Evolutionary conservation across 495 filamentous ascomycete genomes (phyloP).

Genomic region (Cercophora scortea): DNA sequence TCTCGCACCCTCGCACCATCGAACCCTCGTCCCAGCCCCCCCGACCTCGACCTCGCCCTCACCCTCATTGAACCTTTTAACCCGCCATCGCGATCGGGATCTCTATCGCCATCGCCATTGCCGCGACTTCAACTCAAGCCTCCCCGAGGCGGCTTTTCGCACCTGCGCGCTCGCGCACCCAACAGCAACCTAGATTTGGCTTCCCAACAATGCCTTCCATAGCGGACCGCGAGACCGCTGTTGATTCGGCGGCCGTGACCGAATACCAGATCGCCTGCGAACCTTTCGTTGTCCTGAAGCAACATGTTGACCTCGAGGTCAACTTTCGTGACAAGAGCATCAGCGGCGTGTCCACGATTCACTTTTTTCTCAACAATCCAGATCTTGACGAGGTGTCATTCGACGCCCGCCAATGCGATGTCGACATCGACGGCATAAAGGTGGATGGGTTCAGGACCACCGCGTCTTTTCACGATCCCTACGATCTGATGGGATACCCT

Average conservation of each 20-base stretch:
- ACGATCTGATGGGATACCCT: slow-evolving; percentile 58
- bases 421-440: slow-evolving; percentile 52
- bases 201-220: not conserved
- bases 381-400: slow-evolving; percentile 64
- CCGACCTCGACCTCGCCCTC: no score
- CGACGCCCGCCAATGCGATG: slow-evolving; percentile 79
- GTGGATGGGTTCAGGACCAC: slow-evolving; percentile 61
- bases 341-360: slow-evolving; percentile 73
- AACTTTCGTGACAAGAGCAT: slow-evolving; percentile 69
- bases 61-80: not conserved
- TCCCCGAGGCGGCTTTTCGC: no score
- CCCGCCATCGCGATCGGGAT: not conserved
- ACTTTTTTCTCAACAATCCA: slow-evolving; percentile 59
- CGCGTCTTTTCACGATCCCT: slow-evolving; percentile 66
- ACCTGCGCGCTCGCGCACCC: no score
- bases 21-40: no score
- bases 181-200: no score
- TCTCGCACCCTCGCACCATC: not conserved
- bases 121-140: no score
- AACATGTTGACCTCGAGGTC: slow-evolving; percentile 82
- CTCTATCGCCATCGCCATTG: no score
- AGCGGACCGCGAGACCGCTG: not conserved
- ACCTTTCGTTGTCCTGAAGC: slow-evolving; percentile 54
- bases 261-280: slow-evolving; percentile 1
- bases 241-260: not conserved